Evolutionary conservation across 345 rosid species (phyloP).

Genomic region (Adansonia digitata): DNA sequence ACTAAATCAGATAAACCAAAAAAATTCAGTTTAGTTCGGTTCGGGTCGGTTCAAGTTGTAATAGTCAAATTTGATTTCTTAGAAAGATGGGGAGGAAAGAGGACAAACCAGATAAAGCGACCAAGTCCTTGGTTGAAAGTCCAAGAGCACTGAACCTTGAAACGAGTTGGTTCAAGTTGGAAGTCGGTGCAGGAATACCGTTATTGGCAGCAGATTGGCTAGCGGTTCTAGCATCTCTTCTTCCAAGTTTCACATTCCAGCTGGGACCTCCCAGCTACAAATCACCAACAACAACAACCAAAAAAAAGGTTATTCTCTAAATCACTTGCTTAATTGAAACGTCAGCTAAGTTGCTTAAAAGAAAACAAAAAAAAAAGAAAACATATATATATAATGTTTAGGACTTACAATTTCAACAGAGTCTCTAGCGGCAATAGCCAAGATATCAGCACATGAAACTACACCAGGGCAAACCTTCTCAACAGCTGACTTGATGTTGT

Average conservation of each 20-base stretch:
- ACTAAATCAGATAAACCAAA: no score
- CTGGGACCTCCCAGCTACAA: constrained; percentile 72
- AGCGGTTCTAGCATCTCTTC: constrained; percentile 76
- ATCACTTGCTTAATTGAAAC: not conserved
- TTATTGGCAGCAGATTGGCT: constrained; percentile 76
- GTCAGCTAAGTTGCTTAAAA: not conserved
- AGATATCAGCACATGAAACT: constrained; percentile 81
- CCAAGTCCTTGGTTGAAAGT: constrained; percentile 69
- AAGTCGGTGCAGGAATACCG: constrained; percentile 63
- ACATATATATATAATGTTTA: no score
- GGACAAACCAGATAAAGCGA: constrained; percentile 66
- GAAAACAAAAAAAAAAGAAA: no score
- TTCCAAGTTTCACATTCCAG: constrained; percentile 83
- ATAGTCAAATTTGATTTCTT: not conserved
- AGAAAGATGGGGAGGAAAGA: not conserved
- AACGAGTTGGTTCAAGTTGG: constrained; percentile 50
- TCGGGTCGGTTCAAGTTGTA: no score
- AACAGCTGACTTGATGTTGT: constrained; percentile 63
- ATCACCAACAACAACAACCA: no score
- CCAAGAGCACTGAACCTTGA: constrained; percentile 57
- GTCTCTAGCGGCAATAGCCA: constrained; percentile 73
- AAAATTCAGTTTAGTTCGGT: no score
- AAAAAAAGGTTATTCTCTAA: not conserved
- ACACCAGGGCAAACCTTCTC: constrained; percentile 74
- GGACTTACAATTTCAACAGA: constrained; percentile 45